Conservation (phyloP, 139 green algal genomes). For the Chlorella sp. region DNA sequence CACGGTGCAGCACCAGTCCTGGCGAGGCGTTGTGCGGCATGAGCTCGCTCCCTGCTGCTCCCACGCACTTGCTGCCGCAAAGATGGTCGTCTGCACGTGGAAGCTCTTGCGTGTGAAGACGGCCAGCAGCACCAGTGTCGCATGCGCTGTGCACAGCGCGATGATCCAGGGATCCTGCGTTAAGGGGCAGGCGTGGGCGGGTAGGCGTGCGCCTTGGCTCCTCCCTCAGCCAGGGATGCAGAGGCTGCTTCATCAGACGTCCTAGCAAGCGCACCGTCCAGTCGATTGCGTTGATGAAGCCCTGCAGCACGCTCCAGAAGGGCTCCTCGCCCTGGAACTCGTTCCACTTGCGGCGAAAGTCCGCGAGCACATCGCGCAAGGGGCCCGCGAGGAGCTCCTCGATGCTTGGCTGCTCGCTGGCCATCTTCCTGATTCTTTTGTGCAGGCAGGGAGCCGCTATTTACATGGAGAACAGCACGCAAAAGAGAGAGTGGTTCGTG, state of each 20-base stretch:
- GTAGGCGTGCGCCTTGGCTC: too few relatives aligned
- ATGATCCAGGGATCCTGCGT: slow-evolving; percentile 37
- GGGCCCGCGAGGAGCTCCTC: slow-evolving; percentile 29
- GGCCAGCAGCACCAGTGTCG: slow-evolving; percentile 10
- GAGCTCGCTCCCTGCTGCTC: too few relatives aligned
- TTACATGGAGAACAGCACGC: too few relatives aligned
- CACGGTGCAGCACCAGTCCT: too few relatives aligned
- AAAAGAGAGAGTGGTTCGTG: too few relatives aligned
- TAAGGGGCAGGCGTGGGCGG: too few relatives aligned
- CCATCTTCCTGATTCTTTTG: background rate
- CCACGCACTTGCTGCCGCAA: slow-evolving; percentile 19
- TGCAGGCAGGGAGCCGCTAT: background rate
- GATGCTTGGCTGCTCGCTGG: too few relatives aligned
- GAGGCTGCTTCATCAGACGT: background rate
- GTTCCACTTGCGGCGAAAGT: slow-evolving; percentile 25
- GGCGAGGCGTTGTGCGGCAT: too few relatives aligned
- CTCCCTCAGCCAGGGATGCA: too few relatives aligned
- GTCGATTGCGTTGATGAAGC: slow-evolving; percentile 33
- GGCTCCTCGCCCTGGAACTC: slow-evolving; percentile 21
- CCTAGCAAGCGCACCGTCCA: slow-evolving; percentile 18
- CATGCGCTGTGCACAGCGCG: slow-evolving; percentile 6
- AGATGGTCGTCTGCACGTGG: slow-evolving; percentile 9
- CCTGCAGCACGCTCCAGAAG: slow-evolving; percentile 22
- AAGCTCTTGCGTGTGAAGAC: slow-evolving; percentile 9
- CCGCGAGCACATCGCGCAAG: slow-evolving; percentile 26